A percentile compares a stretch with the other conserved stretches of the same genome.
Evolutionary conservation across 78 protist species (phyloP).

Genomic region (Chrysochromulina tobinii): DNA sequence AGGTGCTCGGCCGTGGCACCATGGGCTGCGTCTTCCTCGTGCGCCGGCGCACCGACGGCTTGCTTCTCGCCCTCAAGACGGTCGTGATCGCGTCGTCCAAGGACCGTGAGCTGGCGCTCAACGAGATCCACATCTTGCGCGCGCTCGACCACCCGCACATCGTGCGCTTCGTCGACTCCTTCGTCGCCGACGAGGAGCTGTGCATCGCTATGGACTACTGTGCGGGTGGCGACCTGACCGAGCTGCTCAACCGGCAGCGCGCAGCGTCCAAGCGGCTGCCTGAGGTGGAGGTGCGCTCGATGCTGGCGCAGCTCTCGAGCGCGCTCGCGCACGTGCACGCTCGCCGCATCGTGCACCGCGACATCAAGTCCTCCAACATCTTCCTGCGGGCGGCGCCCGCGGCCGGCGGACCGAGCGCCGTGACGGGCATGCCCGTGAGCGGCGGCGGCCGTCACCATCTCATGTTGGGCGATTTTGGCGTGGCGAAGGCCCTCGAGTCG

Average conservation of each 20-base stretch:
- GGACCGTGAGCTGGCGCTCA: neutral
- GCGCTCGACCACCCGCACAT: neutral
- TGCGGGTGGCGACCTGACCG: neutral
- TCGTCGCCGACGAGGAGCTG: neutral
- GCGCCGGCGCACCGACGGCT: neutral
- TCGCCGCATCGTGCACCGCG: neutral
- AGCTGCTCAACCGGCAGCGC: neutral
- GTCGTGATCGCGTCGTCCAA: neutral
- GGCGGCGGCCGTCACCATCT: neutral
- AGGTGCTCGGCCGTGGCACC: neutral
- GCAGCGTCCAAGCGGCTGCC: neutral
- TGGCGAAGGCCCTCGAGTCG: slow-evolving; percentile 13
- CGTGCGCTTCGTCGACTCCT: neutral
- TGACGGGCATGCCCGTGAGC: too few species aligned
- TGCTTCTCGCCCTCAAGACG: neutral
- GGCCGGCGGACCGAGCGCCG: neutral
- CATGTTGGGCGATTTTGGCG: slow-evolving; percentile 45
- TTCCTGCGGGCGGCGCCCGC: neutral
- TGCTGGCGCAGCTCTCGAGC: neutral
- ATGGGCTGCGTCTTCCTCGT: neutral
- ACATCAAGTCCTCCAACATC: slow-evolving; percentile 1
- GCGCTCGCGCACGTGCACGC: neutral
- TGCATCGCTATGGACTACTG: neutral
- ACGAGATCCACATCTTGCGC: neutral
- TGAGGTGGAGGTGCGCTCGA: neutral